A percentile compares a stretch with the other conserved stretches of the same genome.
These are phyloP conservation scores for Tetrapisispora pingtungensis DNA, from an alignment of 805 yeast genomes.

Conservation along the genomic window DNA sequence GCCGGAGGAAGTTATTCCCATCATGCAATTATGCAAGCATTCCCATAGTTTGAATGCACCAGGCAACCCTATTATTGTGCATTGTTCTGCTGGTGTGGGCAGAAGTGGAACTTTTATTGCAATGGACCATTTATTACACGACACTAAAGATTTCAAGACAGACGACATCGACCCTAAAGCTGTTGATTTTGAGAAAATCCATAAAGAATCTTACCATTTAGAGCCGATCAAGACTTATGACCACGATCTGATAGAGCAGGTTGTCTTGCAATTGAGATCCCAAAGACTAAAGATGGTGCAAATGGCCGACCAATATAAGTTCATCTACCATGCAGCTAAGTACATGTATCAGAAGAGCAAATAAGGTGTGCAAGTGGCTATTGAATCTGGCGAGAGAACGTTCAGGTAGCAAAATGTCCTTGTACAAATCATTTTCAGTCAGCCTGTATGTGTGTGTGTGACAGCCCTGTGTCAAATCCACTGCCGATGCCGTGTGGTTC, in stretches of 20 bases:
- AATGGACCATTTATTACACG: constrained; percentile 26
- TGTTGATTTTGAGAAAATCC: neutral
- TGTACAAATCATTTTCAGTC: no score
- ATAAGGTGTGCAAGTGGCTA: neutral
- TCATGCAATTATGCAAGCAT: constrained; percentile 25
- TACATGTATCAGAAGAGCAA: constrained; percentile 7
- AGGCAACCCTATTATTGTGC: constrained; percentile 55
- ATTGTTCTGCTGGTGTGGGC: constrained; percentile 97
- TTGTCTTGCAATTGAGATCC: constrained; percentile 25
- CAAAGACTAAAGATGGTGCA: constrained; percentile 32
- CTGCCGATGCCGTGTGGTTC: no score
- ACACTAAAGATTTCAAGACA: constrained; percentile 19
- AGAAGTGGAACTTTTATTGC: constrained; percentile 86
- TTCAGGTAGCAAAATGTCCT: no score
- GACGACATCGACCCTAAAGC: neutral
- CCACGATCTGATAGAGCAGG: constrained; percentile 27
- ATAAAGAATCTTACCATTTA: neutral
- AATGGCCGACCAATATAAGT: constrained; percentile 25
- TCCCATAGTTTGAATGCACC: constrained; percentile 22
- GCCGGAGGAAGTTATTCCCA: constrained; percentile 34
- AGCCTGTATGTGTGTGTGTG: no score
- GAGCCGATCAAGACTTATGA: constrained; percentile 10
- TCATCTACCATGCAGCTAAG: constrained; percentile 28
- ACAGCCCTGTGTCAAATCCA: no score
- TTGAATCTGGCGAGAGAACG: no score